phyloP scores from a whole-genome alignment of 768 basidiomycete genomes.

The Calocera viscosa region DNA sequence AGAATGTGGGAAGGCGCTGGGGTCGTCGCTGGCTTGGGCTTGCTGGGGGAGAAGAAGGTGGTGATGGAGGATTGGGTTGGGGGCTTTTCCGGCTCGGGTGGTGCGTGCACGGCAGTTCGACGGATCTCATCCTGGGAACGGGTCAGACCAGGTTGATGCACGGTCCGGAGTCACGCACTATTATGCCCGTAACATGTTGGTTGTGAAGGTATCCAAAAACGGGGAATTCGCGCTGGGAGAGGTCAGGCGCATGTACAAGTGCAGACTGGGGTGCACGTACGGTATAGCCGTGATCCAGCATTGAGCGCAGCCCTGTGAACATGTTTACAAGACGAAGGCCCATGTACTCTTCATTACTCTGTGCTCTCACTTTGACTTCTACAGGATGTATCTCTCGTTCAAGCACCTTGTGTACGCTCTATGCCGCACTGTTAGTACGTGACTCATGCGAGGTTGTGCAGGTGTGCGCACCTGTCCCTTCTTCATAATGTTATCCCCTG shows the following conservation, averaged over 20 bases:
- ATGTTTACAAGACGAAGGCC: background rate
- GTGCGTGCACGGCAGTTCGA: background rate
- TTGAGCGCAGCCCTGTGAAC: background rate
- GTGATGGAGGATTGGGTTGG: background rate
- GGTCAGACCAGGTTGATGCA: background rate
- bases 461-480: background rate
- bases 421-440: background rate
- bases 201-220: background rate
- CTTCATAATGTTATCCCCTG: background rate
- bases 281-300: background rate
- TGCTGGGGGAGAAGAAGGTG: background rate
- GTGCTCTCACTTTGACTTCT: background rate
- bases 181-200: background rate
- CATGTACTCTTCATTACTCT: background rate
- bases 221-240: background rate
- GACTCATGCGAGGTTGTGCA: background rate
- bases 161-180: background rate
- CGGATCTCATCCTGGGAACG: slow-evolving; percentile 3
- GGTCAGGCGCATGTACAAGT: background rate
- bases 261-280: background rate
- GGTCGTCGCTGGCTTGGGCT: background rate
- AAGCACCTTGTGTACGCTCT: background rate
- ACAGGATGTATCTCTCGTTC: background rate
- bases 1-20: background rate
- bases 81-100: background rate